Percentiles rank a stretch among this genome's conserved stretches.
Conservation (phyloP, 768 basidiomycete genomes). For the Leccinum broughii region DNA sequence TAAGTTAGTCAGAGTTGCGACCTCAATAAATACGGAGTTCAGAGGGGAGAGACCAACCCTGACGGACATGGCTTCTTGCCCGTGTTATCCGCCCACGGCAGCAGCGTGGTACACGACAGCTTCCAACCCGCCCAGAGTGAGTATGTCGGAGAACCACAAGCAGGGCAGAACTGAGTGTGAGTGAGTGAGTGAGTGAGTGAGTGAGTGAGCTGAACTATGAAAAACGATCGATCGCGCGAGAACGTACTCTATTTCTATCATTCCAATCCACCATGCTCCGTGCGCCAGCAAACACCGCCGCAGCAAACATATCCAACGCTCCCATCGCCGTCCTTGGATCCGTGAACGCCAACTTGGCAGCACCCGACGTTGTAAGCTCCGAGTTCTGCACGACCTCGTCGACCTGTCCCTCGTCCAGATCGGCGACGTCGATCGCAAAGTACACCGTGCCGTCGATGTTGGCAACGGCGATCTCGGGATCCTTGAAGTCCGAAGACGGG, state of each 20-base stretch:
- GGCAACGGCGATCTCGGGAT: slow-evolving; percentile 51
- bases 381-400: slow-evolving; percentile 43
- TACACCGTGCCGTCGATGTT: slow-evolving; percentile 81
- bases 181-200: slow-evolving; percentile 6
- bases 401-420: slow-evolving; percentile 46
- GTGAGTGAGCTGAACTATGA: neutral
- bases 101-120: slow-evolving; percentile 68
- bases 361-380: slow-evolving; percentile 38
- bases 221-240: neutral
- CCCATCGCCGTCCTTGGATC: slow-evolving; percentile 63
- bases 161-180: slow-evolving; percentile 75
- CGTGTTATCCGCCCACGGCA: slow-evolving; percentile 72
- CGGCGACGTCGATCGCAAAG: slow-evolving; percentile 77
- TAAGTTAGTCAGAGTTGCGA: slow-evolving; percentile 12
- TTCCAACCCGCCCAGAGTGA: slow-evolving; percentile 98
- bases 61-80: slow-evolving; percentile 70
- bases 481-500: slow-evolving; percentile 64
- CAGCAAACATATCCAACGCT: slow-evolving; percentile 61
- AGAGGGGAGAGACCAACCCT: slow-evolving; percentile 45
- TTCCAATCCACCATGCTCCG: slow-evolving; percentile 94
- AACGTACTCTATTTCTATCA: slow-evolving; percentile 71
- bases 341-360: slow-evolving; percentile 50
- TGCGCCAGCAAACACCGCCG: slow-evolving; percentile 75
- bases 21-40: slow-evolving; percentile 1
- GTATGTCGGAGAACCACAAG: slow-evolving; percentile 78